Evolutionary conservation across 75 land plant species (phyloP), one percentile per base, ranked within the genome.

Genomic region (Pinus tabuliformis): DNA sequence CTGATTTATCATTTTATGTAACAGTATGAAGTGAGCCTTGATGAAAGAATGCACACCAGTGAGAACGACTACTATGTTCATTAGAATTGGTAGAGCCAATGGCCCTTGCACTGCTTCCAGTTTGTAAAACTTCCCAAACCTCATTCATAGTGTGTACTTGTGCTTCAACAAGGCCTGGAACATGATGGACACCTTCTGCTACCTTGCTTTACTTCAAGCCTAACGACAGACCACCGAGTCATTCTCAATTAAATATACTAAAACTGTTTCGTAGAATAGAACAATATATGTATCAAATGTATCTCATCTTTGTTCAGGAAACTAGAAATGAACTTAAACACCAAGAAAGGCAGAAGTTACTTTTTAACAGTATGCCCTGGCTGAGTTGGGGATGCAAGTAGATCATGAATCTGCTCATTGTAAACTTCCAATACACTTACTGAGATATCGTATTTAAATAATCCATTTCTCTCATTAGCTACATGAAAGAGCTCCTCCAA

Each of bases 361-460:
- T 83, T 96, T 71, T 91, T 96, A 1, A 77, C 52, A 42, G 79
- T 36, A 64, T 84, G 88, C 28, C 82, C 88, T 63, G 84, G 76
- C 21, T 83, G 60, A 26, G 87, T 80, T 20, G 94, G 78, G 56
- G 87, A 49, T 33, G 89, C 88, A 20, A 96, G 84, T 73, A 96
- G 80, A 78, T 96, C 99, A 17, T 97, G 81, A 58, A 96, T 93
- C 80, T 93, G 96, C 77, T 94, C 99, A 80, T 96, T 96, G 78
- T 96, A 96, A 0, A 96, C 97, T 86, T 96, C 99, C 75, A 96
- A 81, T 24, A 96, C 99, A 83, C 99, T 96, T 22, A 96, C 97
- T 28, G 83, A 93, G n/a, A 96, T 94, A 56, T 79, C 78, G 74
- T 94, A 96, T 3, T 76, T 73, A 79, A 82, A 64, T 22, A 87